Conservation (phyloP, 495 filamentous ascomycete genomes). For the Corynascus novoguineensis region DNA sequence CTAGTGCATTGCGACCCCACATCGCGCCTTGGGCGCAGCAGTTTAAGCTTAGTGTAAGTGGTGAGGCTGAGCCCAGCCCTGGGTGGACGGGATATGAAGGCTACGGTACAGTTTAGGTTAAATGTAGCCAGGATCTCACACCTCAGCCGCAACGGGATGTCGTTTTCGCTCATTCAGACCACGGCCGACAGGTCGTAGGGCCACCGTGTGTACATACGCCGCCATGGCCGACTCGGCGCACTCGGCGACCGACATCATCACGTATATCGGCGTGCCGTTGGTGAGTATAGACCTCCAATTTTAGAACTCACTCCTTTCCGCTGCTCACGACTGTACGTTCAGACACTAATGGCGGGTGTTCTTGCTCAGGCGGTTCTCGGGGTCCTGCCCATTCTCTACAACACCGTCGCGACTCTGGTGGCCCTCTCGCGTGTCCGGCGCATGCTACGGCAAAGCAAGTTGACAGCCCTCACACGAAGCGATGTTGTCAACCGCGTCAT, state of each 20-base stretch:
- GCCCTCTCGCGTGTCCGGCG: slow-evolving; percentile 53
- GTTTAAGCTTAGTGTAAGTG: no score
- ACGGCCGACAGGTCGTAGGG: no score
- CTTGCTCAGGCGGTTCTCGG: slow-evolving; percentile 52
- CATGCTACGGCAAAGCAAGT: slow-evolving; percentile 46
- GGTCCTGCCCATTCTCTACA: slow-evolving; percentile 64
- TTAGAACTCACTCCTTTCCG: no score
- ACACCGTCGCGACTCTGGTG: slow-evolving; percentile 47
- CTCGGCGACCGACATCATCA: slow-evolving; percentile 41
- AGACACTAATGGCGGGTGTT: neutral
- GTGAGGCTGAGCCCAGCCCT: no score
- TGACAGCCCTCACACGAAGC: slow-evolving; percentile 54
- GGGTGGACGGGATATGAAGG: no score
- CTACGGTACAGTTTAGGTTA: no score
- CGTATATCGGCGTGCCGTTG: slow-evolving; percentile 57
- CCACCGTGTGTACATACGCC: neutral
- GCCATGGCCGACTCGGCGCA: slow-evolving; percentile 10
- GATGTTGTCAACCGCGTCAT: slow-evolving; percentile 60
- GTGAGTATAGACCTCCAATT: neutral
- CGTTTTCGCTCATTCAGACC: no score
- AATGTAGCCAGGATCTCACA: no score
- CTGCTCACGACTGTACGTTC: neutral
- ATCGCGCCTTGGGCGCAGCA: no score
- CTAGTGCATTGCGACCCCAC: no score
- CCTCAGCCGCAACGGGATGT: no score